Evolutionary conservation across 768 basidiomycete genomes (phyloP).

Genomic region (Suillus clintonianus): DNA sequence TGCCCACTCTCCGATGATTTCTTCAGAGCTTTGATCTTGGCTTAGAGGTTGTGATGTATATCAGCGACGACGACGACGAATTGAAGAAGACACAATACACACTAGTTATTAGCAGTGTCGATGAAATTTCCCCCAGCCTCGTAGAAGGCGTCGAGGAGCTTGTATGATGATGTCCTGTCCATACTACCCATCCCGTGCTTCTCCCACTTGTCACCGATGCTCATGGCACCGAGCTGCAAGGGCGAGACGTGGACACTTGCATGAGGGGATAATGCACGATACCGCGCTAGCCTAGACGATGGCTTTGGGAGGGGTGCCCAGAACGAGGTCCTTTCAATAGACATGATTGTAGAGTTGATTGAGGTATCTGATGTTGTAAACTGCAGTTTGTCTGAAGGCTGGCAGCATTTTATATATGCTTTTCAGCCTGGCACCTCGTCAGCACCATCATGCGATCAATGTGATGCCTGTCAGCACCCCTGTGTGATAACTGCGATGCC

Average conservation of each 20-base stretch:
- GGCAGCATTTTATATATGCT: background rate
- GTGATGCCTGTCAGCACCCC: background rate
- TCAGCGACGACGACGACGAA: background rate
- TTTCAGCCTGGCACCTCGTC: background rate
- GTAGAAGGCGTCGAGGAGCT: constrained; percentile 48
- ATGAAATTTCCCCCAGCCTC: constrained; percentile 51
- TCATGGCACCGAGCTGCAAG: constrained; percentile 51
- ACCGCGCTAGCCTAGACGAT: constrained; percentile 35
- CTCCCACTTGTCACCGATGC: constrained; percentile 47
- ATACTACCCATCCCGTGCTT: constrained; percentile 39
- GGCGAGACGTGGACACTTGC: constrained; percentile 54
- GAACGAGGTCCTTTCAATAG: background rate
- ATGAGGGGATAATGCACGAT: constrained; percentile 39
- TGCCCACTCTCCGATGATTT: constrained; percentile 52
- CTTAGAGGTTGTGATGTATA: constrained; percentile 12
- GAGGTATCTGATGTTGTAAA: background rate
- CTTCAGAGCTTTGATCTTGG: constrained; percentile 43
- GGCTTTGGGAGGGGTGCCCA: constrained; percentile 23
- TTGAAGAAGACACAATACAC: constrained; percentile 9
- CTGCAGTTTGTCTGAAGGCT: background rate
- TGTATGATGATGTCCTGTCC: constrained; percentile 43
- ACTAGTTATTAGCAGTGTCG: constrained; percentile 50
- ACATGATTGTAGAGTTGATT: background rate
- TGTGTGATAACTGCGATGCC: background rate
- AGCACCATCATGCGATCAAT: background rate